Evolutionary conservation across 371 early-diverging fungal species (phyloP), one percentile per base, ranked within the genome.

Genomic region (Saksenaea oblongispora): DNA sequence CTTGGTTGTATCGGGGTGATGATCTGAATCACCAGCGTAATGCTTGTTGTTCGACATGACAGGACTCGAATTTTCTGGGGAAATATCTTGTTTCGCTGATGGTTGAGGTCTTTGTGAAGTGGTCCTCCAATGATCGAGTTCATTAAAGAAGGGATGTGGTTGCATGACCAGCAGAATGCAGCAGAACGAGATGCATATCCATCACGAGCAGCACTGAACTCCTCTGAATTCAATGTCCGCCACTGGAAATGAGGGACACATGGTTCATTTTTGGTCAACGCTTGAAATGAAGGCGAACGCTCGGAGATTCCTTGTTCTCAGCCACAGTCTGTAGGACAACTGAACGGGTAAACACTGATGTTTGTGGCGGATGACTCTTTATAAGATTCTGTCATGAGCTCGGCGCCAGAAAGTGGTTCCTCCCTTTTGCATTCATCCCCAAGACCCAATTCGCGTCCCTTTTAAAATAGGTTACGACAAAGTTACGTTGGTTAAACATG

Each of bases 61-160:
- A 1, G 44, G 14, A 22, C 44, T 44, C 18, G 14, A 8, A 7
- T 7, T 44, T 17, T 44, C 44, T 44, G 44, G 22, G 1, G 44
- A 44, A 44, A 18, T 44, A 17, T 44, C 17, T 44, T 44, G 8
- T 17, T 44, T 44, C 14, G 18, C 7, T 34, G 44, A 59, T 3
- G 61, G 62, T 24, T 54, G 58, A n/a, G 65, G 65, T 44, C 65
- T 34, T 27, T 69, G 65, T 22, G 70, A 56, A 22, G 55, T 58
- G 26, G 35, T 63, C 36, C 70, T 64, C 70, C 70, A 70, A 62
- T 70, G 70, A 28, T 65, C 66, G n/a, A 70, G 39, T 53, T 70
- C 70, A 61, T 70, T 65, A 36, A 62, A 58, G 51, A 59, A 57
- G 14, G 56, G 60, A 26, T 62, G 65, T 22, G 65, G 62, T 39